Evolutionary conservation across 768 basidiomycete species (phyloP).

Genomic region (Multifurca ochricompacta): DNA sequence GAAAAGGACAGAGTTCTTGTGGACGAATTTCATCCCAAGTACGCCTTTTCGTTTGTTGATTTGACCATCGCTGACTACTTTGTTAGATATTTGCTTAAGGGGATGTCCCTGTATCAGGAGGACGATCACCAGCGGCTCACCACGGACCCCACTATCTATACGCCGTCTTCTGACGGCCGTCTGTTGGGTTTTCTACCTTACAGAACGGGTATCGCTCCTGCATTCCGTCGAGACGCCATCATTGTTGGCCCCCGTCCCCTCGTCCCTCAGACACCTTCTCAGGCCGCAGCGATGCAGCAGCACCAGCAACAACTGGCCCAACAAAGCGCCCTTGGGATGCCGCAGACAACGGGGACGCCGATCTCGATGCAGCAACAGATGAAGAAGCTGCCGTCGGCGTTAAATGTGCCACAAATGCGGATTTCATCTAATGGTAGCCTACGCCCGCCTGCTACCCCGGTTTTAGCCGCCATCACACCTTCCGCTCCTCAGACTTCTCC

Average conservation of each 20-base stretch:
- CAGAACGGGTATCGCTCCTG: slow-evolving; percentile 16
- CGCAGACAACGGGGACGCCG: slow-evolving; percentile 38
- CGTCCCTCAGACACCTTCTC: slow-evolving; percentile 15
- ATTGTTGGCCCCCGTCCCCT: slow-evolving; percentile 16
- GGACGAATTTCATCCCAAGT: slow-evolving; percentile 61
- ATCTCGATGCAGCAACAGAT: slow-evolving; percentile 53
- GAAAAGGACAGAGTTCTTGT: slow-evolving; percentile 63
- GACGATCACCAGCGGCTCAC: slow-evolving; percentile 18
- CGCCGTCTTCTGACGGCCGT: slow-evolving; percentile 14
- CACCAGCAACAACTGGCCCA: slow-evolving; percentile 14
- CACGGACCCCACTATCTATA: slow-evolving; percentile 20
- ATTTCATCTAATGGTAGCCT: slow-evolving; percentile 53
- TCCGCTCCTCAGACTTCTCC: slow-evolving; percentile 25
- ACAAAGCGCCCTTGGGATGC: slow-evolving; percentile 14
- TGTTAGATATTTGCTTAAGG: slow-evolving; percentile 39
- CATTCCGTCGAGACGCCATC: slow-evolving; percentile 16
- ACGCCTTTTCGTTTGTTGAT: slow-evolving; percentile 6
- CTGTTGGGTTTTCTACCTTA: slow-evolving; percentile 13
- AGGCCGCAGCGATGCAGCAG: slow-evolving; percentile 15
- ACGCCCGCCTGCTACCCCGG: slow-evolving; percentile 39
- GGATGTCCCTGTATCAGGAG: slow-evolving; percentile 20
- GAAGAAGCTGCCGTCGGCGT: slow-evolving; percentile 52
- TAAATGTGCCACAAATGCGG: slow-evolving; percentile 47
- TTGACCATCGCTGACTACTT: not conserved
- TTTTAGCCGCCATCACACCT: slow-evolving; percentile 28